phyloP scores from a whole-genome alignment of 768 basidiomycete genomes.

The Hygrocybe coccinea region DNA sequence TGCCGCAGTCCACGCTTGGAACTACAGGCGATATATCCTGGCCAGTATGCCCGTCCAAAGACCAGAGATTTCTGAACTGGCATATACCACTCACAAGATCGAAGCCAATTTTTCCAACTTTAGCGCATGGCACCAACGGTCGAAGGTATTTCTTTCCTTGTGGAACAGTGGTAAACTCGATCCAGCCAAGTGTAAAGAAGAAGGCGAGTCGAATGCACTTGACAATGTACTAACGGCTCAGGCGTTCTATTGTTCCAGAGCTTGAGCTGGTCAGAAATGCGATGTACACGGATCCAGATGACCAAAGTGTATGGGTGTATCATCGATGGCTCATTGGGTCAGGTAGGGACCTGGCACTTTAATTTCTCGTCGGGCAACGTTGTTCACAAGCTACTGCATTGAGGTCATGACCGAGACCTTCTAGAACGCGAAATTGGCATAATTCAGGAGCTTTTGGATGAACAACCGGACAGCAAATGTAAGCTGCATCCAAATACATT shows the following conservation, averaged over 20 bases:
- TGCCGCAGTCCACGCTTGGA: conserved; percentile 83
- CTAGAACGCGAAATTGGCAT: conserved; percentile 70
- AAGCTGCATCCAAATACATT: conserved; percentile 18
- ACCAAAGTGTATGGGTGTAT: conserved; percentile 98
- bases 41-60: conserved; percentile 57
- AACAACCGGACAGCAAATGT: conserved; percentile 95
- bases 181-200: conserved; percentile 52
- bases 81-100: conserved; percentile 87
- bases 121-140: conserved; percentile 97
- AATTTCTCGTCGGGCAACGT: neutral
- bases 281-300: conserved; percentile 92
- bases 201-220: conserved; percentile 44
- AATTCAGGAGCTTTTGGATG: conserved; percentile 78
- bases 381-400: neutral
- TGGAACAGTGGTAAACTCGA: conserved; percentile 59
- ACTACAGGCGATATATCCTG: conserved; percentile 85
- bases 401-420: conserved; percentile 55
- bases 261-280: conserved; percentile 91
- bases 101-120: conserved; percentile 94
- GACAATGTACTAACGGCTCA: neutral
- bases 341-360: conserved; percentile 39
- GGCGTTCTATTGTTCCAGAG: conserved; percentile 46
- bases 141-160: conserved; percentile 65
- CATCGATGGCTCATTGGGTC: conserved; percentile 93
- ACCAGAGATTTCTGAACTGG: conserved; percentile 63